Conservation (phyloP, 2,329 filamentous ascomycete genomes). For the Exophiala sp. region DNA sequence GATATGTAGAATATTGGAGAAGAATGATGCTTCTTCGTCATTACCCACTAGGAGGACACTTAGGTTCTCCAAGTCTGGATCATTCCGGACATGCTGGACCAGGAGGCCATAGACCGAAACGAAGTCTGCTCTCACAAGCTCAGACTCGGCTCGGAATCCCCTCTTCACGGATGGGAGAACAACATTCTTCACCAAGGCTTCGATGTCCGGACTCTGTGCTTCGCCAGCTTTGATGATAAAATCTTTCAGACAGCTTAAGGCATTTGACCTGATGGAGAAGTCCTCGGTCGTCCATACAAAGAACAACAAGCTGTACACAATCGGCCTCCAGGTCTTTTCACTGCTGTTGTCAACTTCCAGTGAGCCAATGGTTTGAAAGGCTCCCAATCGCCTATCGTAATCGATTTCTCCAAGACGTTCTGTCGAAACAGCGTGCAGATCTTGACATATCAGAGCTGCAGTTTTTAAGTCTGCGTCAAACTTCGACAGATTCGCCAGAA, state of each 20-base stretch:
- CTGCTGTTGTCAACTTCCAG: conserved; percentile 60
- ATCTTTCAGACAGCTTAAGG: conserved; percentile 72
- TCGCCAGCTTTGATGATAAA: conserved; percentile 66
- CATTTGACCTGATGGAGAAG: conserved; percentile 77
- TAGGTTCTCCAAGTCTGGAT: conserved; percentile 71
- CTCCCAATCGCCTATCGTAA: conserved; percentile 74
- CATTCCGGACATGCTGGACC: conserved; percentile 65
- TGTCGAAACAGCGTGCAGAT: conserved; percentile 74
- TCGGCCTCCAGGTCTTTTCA: conserved; percentile 70
- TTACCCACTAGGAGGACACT: conserved; percentile 63
- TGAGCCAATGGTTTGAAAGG: conserved; percentile 70
- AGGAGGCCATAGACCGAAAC: conserved; percentile 75
- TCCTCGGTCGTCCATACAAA: conserved; percentile 85
- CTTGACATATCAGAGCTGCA: conserved; percentile 63
- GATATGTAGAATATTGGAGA: conserved; percentile 86
- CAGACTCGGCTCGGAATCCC: conserved; percentile 73
- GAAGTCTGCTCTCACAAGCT: conserved; percentile 80
- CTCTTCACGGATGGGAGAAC: conserved; percentile 73
- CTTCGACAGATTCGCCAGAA: conserved; percentile 67
- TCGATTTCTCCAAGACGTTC: conserved; percentile 79
- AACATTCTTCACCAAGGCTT: conserved; percentile 60
- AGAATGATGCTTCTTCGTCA: conserved; percentile 82
- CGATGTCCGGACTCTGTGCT: conserved; percentile 42
- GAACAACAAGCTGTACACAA: conserved; percentile 86
- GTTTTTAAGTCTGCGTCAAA: conserved; percentile 62